These are phyloP conservation scores for Wickerhamomyces kurtzmanii DNA, from an alignment of 805 yeast genomes.

Conservation along the genomic window DNA sequence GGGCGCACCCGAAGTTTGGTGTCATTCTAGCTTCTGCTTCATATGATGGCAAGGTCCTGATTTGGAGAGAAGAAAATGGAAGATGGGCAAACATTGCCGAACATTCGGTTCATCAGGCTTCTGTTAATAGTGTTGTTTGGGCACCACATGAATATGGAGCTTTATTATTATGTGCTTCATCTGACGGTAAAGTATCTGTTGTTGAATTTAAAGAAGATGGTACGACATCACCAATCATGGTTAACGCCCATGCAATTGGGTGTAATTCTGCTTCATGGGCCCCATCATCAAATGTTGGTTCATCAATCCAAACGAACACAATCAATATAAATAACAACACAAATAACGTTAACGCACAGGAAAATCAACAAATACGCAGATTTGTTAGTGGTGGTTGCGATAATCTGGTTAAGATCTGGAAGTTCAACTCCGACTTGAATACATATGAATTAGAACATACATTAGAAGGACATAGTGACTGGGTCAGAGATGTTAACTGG, in stretches of 20 bases:
- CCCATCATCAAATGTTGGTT: constrained; percentile 34
- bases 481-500: constrained; percentile 99
- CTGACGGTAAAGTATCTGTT: constrained; percentile 87
- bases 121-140: constrained; percentile 93
- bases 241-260: constrained; percentile 84
- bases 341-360: constrained; percentile 19
- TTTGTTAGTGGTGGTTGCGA: constrained; percentile 95
- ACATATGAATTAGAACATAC: constrained; percentile 65
- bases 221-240: constrained; percentile 44
- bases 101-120: constrained; percentile 84
- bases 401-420: constrained; percentile 89
- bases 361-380: constrained; percentile 44
- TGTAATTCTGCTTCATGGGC: constrained; percentile 97
- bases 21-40: constrained; percentile 90
- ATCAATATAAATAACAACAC: constrained; percentile 9
- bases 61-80: constrained; percentile 92
- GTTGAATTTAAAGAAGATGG: constrained; percentile 91
- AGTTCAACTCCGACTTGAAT: constrained; percentile 41
- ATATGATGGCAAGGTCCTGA: constrained; percentile 86
- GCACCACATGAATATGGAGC: constrained; percentile 98
- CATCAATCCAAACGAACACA: constrained; percentile 18
- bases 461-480: constrained; percentile 86
- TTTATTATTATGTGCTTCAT: constrained; percentile 77
- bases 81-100: constrained; percentile 83
- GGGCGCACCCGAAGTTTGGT: constrained; percentile 99